These are phyloP conservation scores for Cicer yamashitae DNA, from an alignment of 306 rosid genomes.

Conservation along the genomic window DNA sequence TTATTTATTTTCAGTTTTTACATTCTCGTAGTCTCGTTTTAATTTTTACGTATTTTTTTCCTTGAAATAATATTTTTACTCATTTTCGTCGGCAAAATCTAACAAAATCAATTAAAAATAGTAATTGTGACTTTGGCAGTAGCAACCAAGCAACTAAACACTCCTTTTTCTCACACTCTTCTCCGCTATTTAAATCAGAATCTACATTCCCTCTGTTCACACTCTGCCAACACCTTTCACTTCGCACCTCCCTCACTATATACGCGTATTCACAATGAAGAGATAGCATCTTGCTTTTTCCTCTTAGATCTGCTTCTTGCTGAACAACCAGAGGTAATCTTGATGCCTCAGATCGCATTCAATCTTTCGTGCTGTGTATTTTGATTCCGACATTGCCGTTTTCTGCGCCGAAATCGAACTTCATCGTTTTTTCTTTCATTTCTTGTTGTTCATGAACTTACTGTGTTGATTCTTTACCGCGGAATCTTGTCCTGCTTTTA, in stretches of 20 bases:
- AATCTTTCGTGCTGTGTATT: background rate
- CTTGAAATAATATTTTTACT: background rate
- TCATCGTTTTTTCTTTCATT: background rate
- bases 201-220: background rate
- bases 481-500: conserved; percentile 25
- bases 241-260: conserved; percentile 15
- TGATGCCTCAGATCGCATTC: conserved; percentile 39
- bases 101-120: conserved; percentile 13
- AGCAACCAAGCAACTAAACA: conserved; percentile 22
- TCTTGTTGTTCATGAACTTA: background rate
- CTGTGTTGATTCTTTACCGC: background rate
- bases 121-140: conserved; percentile 22
- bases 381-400: background rate
- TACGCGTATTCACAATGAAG: conserved; percentile 34
- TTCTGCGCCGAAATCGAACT: background rate
- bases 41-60: no score
- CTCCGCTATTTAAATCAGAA: conserved; percentile 36
- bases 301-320: conserved; percentile 51
- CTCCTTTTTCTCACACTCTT: background rate
- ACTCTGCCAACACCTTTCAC: background rate
- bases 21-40: background rate
- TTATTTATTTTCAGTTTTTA: background rate
- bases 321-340: conserved; percentile 41
- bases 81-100: conserved; percentile 35
- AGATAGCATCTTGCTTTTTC: background rate